These are phyloP conservation scores for Quercus phellos DNA, from an alignment of 331 rosid genomes.

Conservation along the genomic window DNA sequence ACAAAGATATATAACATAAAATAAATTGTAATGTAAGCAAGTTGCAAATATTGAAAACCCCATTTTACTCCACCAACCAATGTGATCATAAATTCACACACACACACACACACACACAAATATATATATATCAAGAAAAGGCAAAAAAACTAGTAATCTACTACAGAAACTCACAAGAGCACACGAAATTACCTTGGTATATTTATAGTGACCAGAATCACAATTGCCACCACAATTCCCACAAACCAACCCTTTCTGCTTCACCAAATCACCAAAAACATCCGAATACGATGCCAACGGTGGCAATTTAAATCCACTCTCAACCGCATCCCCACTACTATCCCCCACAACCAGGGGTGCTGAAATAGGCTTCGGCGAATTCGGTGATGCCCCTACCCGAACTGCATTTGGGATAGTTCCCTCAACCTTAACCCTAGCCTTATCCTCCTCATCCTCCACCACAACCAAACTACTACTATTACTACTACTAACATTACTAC, in stretches of 20 bases:
- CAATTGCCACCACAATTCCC: slow-evolving; percentile 53
- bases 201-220: slow-evolving; percentile 51
- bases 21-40: neutral
- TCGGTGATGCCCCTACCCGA: slow-evolving; percentile 75
- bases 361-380: slow-evolving; percentile 62
- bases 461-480: slow-evolving; percentile 21
- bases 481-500: neutral
- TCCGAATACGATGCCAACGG: slow-evolving; percentile 63
- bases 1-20: neutral
- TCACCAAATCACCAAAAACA: slow-evolving; percentile 49
- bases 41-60: neutral
- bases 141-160: neutral
- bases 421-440: slow-evolving; percentile 51
- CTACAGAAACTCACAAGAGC: neutral
- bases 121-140: neutral
- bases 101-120: no score
- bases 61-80: neutral
- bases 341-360: slow-evolving; percentile 28
- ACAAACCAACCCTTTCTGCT: slow-evolving; percentile 44
- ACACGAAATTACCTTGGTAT: slow-evolving; percentile 41
- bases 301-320: slow-evolving; percentile 41
- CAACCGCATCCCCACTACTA: slow-evolving; percentile 13
- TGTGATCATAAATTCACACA: neutral
- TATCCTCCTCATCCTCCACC: slow-evolving; percentile 26
- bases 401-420: slow-evolving; percentile 76